Percentiles rank a stretch among this genome's conserved stretches.
Conservation (phyloP, 2,329 filamentous ascomycete genomes). For the Celoporthe dispersa region DNA sequence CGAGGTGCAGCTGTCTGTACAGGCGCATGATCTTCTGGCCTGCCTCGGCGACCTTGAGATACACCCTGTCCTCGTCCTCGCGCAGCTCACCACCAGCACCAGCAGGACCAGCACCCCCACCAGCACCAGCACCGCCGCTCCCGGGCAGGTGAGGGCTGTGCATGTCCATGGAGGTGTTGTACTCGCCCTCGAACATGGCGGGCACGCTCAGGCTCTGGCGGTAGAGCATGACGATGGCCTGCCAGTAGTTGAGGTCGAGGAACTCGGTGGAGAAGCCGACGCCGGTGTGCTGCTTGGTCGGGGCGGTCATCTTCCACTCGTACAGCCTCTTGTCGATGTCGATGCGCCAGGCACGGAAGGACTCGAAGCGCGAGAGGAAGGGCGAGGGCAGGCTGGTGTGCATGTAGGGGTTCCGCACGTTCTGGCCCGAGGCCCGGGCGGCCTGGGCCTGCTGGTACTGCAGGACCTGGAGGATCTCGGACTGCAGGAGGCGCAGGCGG, state of each 20-base stretch:
- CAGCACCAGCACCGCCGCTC: not conserved
- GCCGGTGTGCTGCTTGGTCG: conserved; percentile 76
- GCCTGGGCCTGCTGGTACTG: conserved; percentile 89
- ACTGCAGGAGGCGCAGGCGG: conserved; percentile 84
- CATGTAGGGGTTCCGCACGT: conserved; percentile 72
- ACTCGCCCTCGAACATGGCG: conserved; percentile 80
- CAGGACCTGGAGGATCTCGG: conserved; percentile 91
- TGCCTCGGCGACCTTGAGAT: conserved; percentile 92
- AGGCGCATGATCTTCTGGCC: conserved; percentile 90
- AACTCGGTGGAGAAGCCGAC: conserved; percentile 91
- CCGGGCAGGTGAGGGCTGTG: conserved; percentile 51
- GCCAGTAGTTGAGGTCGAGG: conserved; percentile 95
- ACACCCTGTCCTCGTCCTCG: conserved; percentile 89
- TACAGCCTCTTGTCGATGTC: conserved; percentile 83
- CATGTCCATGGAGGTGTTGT: conserved; percentile 67
- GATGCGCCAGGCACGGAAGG: conserved; percentile 84
- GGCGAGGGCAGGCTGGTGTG: conserved; percentile 80
- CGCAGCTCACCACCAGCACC: conserved; percentile 54
- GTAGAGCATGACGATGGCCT: conserved; percentile 94
- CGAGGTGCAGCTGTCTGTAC: conserved; percentile 86
- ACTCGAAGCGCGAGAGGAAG: conserved; percentile 81
- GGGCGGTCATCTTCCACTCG: conserved; percentile 85
- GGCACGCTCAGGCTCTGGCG: conserved; percentile 88
- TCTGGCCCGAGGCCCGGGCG: conserved; percentile 68
- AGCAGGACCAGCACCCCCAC: not conserved